Percentiles rank a stretch among this genome's conserved stretches.
phyloP scores from a whole-genome alignment of 805 yeast species.

The Debaryomyces tyrocola region DNA sequence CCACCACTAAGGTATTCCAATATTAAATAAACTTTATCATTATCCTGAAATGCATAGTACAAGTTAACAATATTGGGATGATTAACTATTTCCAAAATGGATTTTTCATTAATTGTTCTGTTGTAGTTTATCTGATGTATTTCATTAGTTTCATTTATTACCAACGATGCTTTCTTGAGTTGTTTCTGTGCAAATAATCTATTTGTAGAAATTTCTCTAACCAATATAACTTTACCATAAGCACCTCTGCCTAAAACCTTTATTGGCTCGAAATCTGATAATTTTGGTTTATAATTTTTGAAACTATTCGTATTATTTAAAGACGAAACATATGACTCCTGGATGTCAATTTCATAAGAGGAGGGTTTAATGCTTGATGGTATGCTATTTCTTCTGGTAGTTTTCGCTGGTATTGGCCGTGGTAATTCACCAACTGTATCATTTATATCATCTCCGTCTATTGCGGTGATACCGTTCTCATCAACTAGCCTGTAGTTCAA shows the following conservation, averaged over 20 bases:
- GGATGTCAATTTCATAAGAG: slow-evolving; percentile 36
- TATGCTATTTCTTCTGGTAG: slow-evolving; percentile 14
- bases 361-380: slow-evolving; percentile 25
- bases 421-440: slow-evolving; percentile 17
- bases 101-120: slow-evolving; percentile 42
- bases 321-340: slow-evolving; percentile 30
- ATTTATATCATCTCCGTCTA: slow-evolving; percentile 4
- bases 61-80: slow-evolving; percentile 47
- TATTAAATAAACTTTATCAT: slow-evolving; percentile 42
- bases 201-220: slow-evolving; percentile 37
- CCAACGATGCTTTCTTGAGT: slow-evolving; percentile 36
- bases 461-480: slow-evolving; percentile 4
- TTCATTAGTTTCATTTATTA: slow-evolving; percentile 34
- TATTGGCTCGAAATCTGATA: slow-evolving; percentile 41
- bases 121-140: slow-evolving; percentile 32
- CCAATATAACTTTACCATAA: slow-evolving; percentile 44
- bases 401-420: slow-evolving; percentile 13
- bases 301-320: slow-evolving; percentile 14
- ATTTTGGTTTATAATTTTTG: slow-evolving; percentile 22
- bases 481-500: slow-evolving; percentile 28
- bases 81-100: slow-evolving; percentile 39
- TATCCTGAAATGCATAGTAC: slow-evolving; percentile 46
- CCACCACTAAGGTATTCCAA: slow-evolving; percentile 47
- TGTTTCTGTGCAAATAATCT: slow-evolving; percentile 45
- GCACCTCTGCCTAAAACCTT: slow-evolving; percentile 46